These are phyloP conservation scores for Lumnitzera littorea DNA, from an alignment of 345 rosid species.

Conservation along the genomic window DNA sequence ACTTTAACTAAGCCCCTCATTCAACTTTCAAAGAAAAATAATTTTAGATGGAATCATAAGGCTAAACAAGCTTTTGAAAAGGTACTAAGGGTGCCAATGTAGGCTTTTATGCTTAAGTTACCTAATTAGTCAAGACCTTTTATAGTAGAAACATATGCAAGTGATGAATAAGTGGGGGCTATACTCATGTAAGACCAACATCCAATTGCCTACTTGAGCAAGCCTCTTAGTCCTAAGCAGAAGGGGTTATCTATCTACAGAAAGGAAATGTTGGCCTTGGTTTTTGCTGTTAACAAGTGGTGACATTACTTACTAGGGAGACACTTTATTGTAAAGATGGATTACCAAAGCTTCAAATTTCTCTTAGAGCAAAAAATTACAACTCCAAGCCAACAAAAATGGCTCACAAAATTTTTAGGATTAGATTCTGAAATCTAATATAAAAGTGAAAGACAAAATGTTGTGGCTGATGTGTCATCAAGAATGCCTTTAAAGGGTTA, in stretches of 20 bases:
- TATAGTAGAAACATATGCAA: neutral
- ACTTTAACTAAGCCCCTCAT: neutral
- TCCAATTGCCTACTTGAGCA: neutral
- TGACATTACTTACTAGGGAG: neutral
- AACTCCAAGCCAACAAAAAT: neutral
- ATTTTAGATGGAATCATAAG: neutral
- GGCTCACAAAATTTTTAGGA: neutral
- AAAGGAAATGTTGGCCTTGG: neutral
- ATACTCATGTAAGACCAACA: neutral
- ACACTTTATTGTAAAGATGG: neutral
- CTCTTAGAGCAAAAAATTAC: neutral
- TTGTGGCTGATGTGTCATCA: neutral
- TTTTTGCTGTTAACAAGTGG: neutral
- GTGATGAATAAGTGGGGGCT: neutral
- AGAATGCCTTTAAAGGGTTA: too few species aligned
- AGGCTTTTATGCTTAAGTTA: too few species aligned
- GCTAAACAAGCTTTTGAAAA: too few species aligned
- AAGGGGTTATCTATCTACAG: neutral
- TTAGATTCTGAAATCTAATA: neutral
- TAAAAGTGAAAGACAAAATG: neutral
- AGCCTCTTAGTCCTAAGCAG: neutral
- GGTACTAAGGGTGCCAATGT: too few species aligned
- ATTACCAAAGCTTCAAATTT: conserved; percentile 3
- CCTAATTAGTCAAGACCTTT: neutral
- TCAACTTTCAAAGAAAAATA: neutral